Conservation (phyloP, 1,139 yeast genomes). For the Protomyces inouyei region DNA sequence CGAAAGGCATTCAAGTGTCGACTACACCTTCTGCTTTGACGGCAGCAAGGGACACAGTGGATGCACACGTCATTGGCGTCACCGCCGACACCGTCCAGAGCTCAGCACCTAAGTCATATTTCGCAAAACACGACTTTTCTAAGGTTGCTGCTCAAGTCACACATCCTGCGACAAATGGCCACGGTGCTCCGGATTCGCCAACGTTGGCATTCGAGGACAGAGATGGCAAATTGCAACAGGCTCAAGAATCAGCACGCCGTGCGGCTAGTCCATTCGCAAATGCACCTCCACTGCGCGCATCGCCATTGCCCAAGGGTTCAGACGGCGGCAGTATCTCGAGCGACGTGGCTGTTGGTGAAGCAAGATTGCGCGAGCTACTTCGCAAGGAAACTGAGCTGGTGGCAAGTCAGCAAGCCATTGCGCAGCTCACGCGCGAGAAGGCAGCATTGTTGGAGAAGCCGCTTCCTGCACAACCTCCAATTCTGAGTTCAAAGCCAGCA, state of each 20-base stretch:
- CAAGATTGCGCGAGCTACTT: background rate
- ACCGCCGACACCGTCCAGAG: background rate
- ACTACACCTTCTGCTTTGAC: background rate
- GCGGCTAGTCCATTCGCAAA: background rate
- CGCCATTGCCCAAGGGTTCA: background rate
- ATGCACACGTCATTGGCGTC: background rate
- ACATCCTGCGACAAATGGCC: background rate
- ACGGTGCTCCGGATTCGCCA: background rate
- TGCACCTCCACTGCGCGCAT: background rate
- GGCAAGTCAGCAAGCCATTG: background rate
- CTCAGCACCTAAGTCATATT: background rate
- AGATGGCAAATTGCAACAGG: background rate
- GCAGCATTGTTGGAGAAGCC: background rate
- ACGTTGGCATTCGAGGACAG: background rate
- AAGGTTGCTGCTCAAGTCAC: background rate
- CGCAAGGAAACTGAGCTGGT: background rate
- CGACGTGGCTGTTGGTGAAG: background rate
- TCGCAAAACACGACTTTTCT: background rate
- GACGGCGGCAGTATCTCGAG: background rate
- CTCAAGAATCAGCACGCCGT: background rate
- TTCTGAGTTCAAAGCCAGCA: background rate
- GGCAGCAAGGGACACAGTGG: background rate
- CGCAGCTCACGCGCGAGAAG: background rate
- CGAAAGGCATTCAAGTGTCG: background rate
- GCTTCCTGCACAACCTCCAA: background rate